Conservation (phyloP, 805 yeast genomes). For the Vanderwaltozyma polyspora region DNA sequence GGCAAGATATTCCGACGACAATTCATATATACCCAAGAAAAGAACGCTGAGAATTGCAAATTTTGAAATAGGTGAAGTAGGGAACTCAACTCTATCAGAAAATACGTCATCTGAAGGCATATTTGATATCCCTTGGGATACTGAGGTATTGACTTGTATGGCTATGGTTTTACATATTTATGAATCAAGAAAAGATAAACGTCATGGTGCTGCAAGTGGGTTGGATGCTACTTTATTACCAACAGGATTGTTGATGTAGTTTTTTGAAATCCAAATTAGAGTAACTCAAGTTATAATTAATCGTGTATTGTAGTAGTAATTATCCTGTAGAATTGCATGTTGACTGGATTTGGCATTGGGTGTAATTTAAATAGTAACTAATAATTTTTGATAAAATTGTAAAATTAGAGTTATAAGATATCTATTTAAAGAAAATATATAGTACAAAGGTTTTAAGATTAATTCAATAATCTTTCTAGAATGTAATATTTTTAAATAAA, state of each 20-base stretch:
- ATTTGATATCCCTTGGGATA: conserved; percentile 15
- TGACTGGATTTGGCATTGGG: no score
- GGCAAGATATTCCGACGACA: conserved; percentile 23
- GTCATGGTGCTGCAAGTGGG: conserved; percentile 6
- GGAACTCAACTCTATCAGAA: not conserved
- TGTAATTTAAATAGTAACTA: no score
- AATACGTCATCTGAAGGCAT: not conserved
- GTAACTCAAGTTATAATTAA: no score
- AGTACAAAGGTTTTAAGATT: no score
- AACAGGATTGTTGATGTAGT: not conserved
- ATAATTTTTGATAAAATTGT: no score
- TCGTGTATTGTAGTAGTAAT: no score
- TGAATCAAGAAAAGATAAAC: conserved; percentile 25
- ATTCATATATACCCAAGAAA: conserved; percentile 17
- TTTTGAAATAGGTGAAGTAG: conserved; percentile 15
- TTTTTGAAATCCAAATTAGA: no score
- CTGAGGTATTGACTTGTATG: conserved; percentile 25
- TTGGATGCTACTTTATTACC: not conserved
- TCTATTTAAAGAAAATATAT: no score
- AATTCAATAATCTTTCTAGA: no score
- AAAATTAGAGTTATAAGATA: no score
- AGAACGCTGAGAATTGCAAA: conserved; percentile 17
- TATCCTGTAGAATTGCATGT: no score
- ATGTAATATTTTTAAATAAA: no score
- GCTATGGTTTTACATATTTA: conserved; percentile 24